phyloP scores from a whole-genome alignment of 169 alveolate species.

The Cryptosporidium ubiquitum region DNA sequence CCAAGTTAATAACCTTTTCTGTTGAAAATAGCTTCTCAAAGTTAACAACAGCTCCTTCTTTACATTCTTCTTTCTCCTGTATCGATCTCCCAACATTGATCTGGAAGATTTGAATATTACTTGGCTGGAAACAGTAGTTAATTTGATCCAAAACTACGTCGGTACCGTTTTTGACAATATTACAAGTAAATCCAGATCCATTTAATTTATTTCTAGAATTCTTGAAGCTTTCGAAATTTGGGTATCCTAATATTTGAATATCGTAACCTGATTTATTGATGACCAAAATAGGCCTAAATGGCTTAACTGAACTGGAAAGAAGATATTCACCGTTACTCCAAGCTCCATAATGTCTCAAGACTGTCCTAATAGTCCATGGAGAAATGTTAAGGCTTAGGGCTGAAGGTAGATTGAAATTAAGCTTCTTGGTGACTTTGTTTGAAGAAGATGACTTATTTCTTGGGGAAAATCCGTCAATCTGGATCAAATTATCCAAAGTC shows the following conservation, averaged over 20 bases:
- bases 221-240: constrained; percentile 29
- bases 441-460: background rate
- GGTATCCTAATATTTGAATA: constrained; percentile 16
- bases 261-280: constrained; percentile 47
- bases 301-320: background rate
- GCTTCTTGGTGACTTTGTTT: background rate
- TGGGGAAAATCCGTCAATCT: constrained; percentile 30
- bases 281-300: constrained; percentile 9
- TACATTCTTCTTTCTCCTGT: background rate
- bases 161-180: background rate
- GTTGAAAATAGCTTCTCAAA: constrained; percentile 14
- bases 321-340: background rate
- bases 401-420: constrained; percentile 18
- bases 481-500: background rate
- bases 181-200: background rate
- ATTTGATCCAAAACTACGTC: constrained; percentile 12
- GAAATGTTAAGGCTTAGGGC: constrained; percentile 20
- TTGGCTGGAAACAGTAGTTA: constrained; percentile 40
- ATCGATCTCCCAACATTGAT: background rate
- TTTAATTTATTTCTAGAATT: background rate
- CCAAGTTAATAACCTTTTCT: constrained; percentile 28
- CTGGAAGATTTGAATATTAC: constrained; percentile 13
- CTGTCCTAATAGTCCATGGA: constrained; percentile 12
- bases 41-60: background rate
- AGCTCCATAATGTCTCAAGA: constrained; percentile 9